Evolutionary conservation across 2,329 filamentous ascomycete genomes (phyloP).

Genomic region (Neofusicoccum kwambonambiense): DNA sequence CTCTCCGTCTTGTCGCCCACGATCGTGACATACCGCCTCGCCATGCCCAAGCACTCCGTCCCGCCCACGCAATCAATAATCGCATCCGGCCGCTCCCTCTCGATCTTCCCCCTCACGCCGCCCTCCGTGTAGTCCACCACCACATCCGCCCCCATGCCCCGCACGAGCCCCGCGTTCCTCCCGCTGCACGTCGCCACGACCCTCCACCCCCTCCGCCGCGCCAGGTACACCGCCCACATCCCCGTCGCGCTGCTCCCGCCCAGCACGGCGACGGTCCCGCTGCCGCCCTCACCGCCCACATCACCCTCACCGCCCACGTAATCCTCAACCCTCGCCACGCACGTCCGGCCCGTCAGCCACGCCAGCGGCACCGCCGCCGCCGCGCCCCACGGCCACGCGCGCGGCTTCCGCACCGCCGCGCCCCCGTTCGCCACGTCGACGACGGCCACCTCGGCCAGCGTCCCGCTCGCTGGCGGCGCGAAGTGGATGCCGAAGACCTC

Average conservation of each 20-base stretch:
- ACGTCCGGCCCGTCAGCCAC: slow-evolving; percentile 37
- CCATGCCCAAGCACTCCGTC: slow-evolving; percentile 44
- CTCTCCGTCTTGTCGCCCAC: slow-evolving; percentile 39
- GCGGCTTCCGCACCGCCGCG: slow-evolving; percentile 23
- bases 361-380: slow-evolving; percentile 39
- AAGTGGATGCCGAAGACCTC: neutral
- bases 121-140: slow-evolving; percentile 37
- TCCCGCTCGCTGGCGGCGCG: neutral
- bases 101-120: slow-evolving; percentile 33
- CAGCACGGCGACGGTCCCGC: slow-evolving; percentile 27
- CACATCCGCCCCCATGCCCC: slow-evolving; percentile 49
- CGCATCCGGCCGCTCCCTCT: slow-evolving; percentile 35
- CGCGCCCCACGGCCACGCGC: slow-evolving; percentile 22
- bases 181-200: slow-evolving; percentile 52
- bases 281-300: neutral
- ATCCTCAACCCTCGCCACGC: slow-evolving; percentile 27
- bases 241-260: slow-evolving; percentile 35
- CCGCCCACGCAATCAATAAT: slow-evolving; percentile 54
- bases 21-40: slow-evolving; percentile 40
- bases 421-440: neutral
- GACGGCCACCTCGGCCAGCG: neutral
- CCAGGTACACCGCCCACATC: slow-evolving; percentile 38
- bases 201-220: slow-evolving; percentile 37
- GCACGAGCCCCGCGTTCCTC: slow-evolving; percentile 48
- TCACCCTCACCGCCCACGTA: slow-evolving; percentile 17